These are phyloP conservation scores for Boletus vermiculosoides DNA, from an alignment of 768 basidiomycete genomes.

Conservation along the genomic window DNA sequence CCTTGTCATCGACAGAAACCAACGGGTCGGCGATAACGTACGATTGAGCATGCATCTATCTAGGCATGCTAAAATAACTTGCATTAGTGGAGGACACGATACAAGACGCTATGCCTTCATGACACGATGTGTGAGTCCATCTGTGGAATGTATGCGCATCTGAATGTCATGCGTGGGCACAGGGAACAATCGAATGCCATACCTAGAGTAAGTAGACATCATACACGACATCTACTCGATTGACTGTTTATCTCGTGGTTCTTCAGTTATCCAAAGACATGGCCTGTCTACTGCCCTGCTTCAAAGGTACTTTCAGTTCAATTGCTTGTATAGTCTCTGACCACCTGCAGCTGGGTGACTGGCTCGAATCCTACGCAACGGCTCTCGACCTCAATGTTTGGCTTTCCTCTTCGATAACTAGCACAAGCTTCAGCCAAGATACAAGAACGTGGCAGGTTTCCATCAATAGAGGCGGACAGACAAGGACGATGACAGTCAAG, in stretches of 20 bases:
- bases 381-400: conserved; percentile 61
- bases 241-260: not conserved
- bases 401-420: conserved; percentile 45
- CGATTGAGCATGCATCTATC: not conserved
- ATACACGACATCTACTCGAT: not conserved
- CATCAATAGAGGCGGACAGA: conserved; percentile 32
- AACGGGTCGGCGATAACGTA: conserved; percentile 48
- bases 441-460: conserved; percentile 43
- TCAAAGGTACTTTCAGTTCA: conserved; percentile 38
- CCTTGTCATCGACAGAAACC: conserved; percentile 53
- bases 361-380: conserved; percentile 60
- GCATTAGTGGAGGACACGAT: conserved; percentile 51
- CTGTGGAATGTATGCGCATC: conserved; percentile 2
- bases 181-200: conserved; percentile 57
- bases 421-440: conserved; percentile 34
- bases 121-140: conserved; percentile 45
- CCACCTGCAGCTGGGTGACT: conserved; percentile 49
- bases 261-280: conserved; percentile 50
- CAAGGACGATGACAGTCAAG: conserved; percentile 38
- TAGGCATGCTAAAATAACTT: conserved; percentile 3
- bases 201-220: conserved; percentile 43
- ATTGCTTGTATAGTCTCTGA: not conserved
- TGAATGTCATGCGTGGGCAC: not conserved
- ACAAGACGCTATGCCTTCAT: conserved; percentile 54
- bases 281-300: conserved; percentile 51